Evolutionary conservation across 2,329 filamentous ascomycete genomes (phyloP), one percentile per base, ranked within the genome.

Genomic region (Graphium sp.): DNA sequence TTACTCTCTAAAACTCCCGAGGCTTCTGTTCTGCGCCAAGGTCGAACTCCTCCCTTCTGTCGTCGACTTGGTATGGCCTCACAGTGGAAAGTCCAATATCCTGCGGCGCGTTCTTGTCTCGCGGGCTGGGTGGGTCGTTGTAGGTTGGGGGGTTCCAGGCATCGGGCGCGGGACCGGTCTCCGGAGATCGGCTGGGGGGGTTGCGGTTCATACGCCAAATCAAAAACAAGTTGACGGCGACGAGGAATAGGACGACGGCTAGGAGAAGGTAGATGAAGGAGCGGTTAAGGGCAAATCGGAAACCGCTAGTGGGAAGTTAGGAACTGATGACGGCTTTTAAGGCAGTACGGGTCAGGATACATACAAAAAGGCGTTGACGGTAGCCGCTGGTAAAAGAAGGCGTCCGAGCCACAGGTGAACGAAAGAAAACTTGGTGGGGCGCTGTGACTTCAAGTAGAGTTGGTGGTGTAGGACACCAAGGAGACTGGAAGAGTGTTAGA

Each of bases 371-470:
- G 55, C 64, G 36, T 74, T 73, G 31, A 62, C 39, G 11, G 66
- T 49, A 24, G 66, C 70, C 4, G 70, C 39, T 7, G 59, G 42
- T 13, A 74, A 53, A 20, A 67, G 52, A 4, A 60, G 25, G 10
- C 68, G 58, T 3, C 71, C 71, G 4, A 70, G 48, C 60, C 67
- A 68, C 13, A 66, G 46, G 45, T 76, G 71, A 15, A 64, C 49
- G 12, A 52, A 60, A 29, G 62, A 56, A 19, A 68, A 53, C 37
- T 56, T 54, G 16, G 65, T 66, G 2, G 60, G 46, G 14, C 53
- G 34, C 32, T 60, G 48, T 3, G 61, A 66, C 42, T 54, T 50
- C 39, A 58, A 62, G 43, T 54, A 69, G 21, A 61, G 51, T 26
- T 55, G 50, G 39, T 74, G 69, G 37, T 73, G 64, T 31, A 69